Percentiles rank a stretch among this genome's conserved stretches.
These are phyloP conservation scores for Populus hybrid DNA, from an alignment of 441 rosid genomes.

Conservation along the genomic window DNA sequence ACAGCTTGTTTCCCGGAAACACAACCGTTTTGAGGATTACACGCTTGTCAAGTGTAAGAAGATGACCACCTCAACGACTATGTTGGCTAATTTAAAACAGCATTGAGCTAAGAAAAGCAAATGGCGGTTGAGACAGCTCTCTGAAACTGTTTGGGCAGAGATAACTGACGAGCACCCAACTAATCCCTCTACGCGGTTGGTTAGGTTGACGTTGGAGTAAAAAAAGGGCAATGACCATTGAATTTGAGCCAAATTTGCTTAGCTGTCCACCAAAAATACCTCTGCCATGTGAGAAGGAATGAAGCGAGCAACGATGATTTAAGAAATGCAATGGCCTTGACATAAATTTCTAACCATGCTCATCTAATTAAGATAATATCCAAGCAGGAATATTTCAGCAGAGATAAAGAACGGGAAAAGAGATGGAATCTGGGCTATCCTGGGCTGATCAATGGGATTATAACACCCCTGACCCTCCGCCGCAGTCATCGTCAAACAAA, in stretches of 20 bases:
- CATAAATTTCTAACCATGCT: neutral
- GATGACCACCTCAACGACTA: neutral
- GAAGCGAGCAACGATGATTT: neutral
- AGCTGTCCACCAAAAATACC: conserved; percentile 4
- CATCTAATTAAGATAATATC: neutral
- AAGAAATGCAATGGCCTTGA: conserved; percentile 14
- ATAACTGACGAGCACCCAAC: neutral
- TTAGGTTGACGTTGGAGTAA: neutral
- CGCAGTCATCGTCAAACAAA: conserved; percentile 29
- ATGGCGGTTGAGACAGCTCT: neutral
- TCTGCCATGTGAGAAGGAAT: neutral
- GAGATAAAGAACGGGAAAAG: conserved; percentile 9
- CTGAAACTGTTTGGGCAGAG: neutral
- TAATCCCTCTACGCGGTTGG: too few relatives aligned
- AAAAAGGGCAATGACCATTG: neutral
- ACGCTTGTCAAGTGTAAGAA: neutral
- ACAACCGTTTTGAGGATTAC: neutral
- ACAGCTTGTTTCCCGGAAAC: neutral
- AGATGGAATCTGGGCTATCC: conserved; percentile 68
- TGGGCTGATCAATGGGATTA: conserved; percentile 97
- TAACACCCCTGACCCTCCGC: conserved; percentile 49
- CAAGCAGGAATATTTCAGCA: neutral
- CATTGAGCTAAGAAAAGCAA: conserved; percentile 10
- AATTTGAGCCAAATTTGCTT: neutral
- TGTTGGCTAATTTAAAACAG: neutral